Conservation (phyloP, 192 early-diverging fungal species). For the Umbelopsis sp. region DNA sequence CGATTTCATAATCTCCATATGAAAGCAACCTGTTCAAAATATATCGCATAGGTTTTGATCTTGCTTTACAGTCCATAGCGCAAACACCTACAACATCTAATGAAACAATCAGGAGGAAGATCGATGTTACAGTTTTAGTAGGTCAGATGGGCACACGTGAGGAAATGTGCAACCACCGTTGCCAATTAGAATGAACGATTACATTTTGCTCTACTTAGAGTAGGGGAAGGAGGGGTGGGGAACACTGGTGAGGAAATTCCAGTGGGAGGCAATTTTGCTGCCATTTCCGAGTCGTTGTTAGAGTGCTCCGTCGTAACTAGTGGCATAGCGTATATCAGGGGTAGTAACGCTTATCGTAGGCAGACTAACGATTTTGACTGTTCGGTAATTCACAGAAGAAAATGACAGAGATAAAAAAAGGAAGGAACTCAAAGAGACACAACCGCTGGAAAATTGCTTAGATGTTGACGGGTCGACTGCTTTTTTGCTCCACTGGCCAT, state of each 20-base stretch:
- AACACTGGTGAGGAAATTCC: slow-evolving; percentile 8
- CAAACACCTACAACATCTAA: slow-evolving; percentile 80
- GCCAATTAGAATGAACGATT: neutral
- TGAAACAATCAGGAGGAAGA: neutral
- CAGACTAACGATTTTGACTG: neutral
- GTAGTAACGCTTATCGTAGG: neutral
- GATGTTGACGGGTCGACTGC: neutral
- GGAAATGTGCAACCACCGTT: slow-evolving; percentile 1
- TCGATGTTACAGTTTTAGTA: neutral
- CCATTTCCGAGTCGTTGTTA: neutral
- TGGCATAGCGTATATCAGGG: neutral
- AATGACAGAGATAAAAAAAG: neutral
- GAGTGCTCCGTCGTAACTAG: neutral
- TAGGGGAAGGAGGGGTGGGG: slow-evolving; percentile 1
- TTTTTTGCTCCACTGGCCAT: neutral
- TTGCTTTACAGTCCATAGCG: slow-evolving; percentile 91
- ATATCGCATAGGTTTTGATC: slow-evolving; percentile 97
- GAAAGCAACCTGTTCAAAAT: slow-evolving; percentile 76
- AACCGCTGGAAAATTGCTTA: neutral
- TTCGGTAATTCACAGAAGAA: neutral
- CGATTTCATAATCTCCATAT: slow-evolving; percentile 71
- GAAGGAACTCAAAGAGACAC: neutral
- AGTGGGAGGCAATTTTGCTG: neutral
- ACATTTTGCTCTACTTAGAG: slow-evolving; percentile 15
- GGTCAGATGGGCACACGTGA: slow-evolving; percentile 16